Conservation (phyloP, 306 rosid species). For the Potentilla sterilis region DNA sequence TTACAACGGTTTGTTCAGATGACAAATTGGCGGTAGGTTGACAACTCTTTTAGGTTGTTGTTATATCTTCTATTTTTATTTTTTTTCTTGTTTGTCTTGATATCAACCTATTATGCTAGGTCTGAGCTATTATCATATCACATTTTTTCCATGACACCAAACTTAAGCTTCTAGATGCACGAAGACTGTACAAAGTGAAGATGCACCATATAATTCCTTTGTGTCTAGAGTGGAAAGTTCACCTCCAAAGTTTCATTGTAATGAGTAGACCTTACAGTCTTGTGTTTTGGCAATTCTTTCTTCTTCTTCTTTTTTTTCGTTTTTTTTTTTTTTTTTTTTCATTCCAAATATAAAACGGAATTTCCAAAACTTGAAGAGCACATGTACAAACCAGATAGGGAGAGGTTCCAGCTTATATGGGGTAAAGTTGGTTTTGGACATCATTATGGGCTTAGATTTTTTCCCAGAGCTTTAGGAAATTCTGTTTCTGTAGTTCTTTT, state of each 20-base stretch:
- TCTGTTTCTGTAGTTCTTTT: background rate
- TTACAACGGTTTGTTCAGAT: conserved; percentile 91
- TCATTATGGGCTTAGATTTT: background rate
- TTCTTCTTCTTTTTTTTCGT: too few species aligned
- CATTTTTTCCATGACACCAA: background rate
- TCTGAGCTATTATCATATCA: conserved; percentile 11
- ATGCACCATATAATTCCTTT: background rate
- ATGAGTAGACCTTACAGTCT: background rate
- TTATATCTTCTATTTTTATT: background rate
- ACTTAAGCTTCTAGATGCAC: conserved; percentile 8
- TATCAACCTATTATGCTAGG: background rate
- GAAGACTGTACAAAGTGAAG: background rate
- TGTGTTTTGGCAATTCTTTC: background rate
- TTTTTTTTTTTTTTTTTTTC: too few species aligned
- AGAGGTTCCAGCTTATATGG: background rate
- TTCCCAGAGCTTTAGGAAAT: background rate
- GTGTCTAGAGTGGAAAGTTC: background rate
- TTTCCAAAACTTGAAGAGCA: background rate
- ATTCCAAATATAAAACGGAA: background rate
- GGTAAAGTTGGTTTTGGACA: background rate
- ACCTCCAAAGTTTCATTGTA: background rate
- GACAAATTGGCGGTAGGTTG: conserved; percentile 92
- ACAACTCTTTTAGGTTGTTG: conserved; percentile 14
- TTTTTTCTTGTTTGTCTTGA: conserved; percentile 5
- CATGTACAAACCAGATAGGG: background rate